These are phyloP conservation scores for Chrysanthemum seticuspe DNA, from an alignment of 129 eudicot species.

Conservation along the genomic window DNA sequence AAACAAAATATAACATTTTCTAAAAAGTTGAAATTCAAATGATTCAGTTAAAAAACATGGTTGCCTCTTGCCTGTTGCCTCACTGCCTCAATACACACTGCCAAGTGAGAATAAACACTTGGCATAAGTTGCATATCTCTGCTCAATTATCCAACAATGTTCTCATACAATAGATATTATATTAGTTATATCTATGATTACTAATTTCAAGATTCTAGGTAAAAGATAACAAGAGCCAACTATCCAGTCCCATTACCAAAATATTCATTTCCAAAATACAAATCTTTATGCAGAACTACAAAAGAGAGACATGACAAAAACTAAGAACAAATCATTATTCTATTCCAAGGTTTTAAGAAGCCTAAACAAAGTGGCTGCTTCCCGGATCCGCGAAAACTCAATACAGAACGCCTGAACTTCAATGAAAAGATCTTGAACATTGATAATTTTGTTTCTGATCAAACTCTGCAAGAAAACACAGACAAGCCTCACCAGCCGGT, in stretches of 20 bases:
- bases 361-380: conserved; percentile 88
- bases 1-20: too few relatives aligned
- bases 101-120: neutral
- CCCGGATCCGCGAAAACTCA: conserved; percentile 95
- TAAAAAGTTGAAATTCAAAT: too few relatives aligned
- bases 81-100: too few relatives aligned
- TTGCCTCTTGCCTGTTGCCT: too few relatives aligned
- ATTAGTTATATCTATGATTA: neutral
- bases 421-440: conserved; percentile 87
- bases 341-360: conserved; percentile 84
- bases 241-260: conserved; percentile 25
- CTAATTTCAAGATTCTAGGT: neutral
- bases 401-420: conserved; percentile 98
- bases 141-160: neutral
- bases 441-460: conserved; percentile 88
- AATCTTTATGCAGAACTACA: conserved; percentile 27
- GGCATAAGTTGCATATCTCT: neutral
- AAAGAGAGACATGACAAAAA: neutral
- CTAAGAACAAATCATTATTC: conserved; percentile 5
- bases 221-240: neutral
- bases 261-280: conserved; percentile 26
- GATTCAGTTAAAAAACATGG: too few relatives aligned
- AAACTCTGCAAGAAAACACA: conserved; percentile 93
- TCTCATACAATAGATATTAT: conserved; percentile 1
- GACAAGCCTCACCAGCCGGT: conserved; percentile 87